Evolutionary conservation across 768 basidiomycete genomes (phyloP).

Genomic region (Xerocomellus amylosporus): DNA sequence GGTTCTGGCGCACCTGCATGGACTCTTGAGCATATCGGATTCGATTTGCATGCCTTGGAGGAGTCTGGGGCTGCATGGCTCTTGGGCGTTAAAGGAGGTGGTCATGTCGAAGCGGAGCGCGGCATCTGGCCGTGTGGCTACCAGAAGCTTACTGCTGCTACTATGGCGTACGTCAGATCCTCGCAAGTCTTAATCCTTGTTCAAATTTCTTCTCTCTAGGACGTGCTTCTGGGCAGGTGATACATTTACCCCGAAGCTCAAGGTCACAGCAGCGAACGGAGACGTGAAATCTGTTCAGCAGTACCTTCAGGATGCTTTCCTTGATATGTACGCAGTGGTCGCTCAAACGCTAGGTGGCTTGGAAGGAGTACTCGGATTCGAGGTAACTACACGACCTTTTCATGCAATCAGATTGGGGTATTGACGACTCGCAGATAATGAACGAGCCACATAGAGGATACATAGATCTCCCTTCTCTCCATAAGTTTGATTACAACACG

Average conservation of each 20-base stretch:
- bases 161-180: constrained; percentile 70
- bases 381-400: constrained; percentile 47
- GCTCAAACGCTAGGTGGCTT: constrained; percentile 67
- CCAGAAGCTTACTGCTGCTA: constrained; percentile 87
- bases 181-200: background rate
- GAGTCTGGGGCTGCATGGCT: constrained; percentile 87
- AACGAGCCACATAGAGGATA: constrained; percentile 97
- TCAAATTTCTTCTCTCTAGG: constrained; percentile 35
- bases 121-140: constrained; percentile 95
- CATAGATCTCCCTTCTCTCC: constrained; percentile 74
- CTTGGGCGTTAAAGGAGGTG: constrained; percentile 71
- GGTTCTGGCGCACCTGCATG: constrained; percentile 97
- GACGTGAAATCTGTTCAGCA: constrained; percentile 65
- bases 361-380: constrained; percentile 83
- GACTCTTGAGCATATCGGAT: constrained; percentile 85
- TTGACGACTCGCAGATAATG: constrained; percentile 58
- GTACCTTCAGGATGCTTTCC: constrained; percentile 79
- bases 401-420: background rate
- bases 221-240: constrained; percentile 95
- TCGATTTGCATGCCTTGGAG: constrained; percentile 78
- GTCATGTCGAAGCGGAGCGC: constrained; percentile 71
- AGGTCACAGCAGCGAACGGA: constrained; percentile 45
- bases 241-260: constrained; percentile 75
- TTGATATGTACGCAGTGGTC: constrained; percentile 72
- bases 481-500: constrained; percentile 90